phyloP scores from a whole-genome alignment of 2,329 filamentous ascomycete genomes.

The Trichoderma harzianum region DNA sequence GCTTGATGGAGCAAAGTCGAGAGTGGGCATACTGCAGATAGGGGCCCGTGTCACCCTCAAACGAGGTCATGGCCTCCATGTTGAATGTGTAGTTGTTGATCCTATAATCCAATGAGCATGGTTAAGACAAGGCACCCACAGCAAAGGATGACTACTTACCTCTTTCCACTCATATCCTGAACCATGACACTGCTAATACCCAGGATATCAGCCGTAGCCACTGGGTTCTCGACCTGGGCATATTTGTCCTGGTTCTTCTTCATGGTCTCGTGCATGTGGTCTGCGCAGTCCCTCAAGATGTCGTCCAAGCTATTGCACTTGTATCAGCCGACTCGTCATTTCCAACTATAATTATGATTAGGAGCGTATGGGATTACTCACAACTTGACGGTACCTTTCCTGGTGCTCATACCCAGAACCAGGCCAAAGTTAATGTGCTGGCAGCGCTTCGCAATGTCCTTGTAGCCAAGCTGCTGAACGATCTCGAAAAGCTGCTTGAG shows the following conservation, averaged over 20 bases:
- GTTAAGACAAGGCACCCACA: neutral
- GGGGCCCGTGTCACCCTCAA: conserved; percentile 81
- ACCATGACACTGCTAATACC: conserved; percentile 97
- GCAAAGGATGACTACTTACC: conserved; percentile 45
- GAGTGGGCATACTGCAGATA: conserved; percentile 83
- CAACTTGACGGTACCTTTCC: conserved; percentile 72
- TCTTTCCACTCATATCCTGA: conserved; percentile 95
- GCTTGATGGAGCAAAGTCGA: conserved; percentile 63
- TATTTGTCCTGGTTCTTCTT: conserved; percentile 87
- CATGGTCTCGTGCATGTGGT: conserved; percentile 99
- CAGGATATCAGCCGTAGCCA: conserved; percentile 76
- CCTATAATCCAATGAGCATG: conserved; percentile 28
- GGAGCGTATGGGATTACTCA: conserved; percentile 9
- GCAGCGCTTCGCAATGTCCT: conserved; percentile 63
- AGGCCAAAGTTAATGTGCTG: conserved; percentile 74
- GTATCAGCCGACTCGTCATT: neutral
- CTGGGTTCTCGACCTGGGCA: conserved; percentile 79
- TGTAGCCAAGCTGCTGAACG: conserved; percentile 65
- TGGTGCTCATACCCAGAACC: conserved; percentile 67
- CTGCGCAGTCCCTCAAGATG: conserved; percentile 62
- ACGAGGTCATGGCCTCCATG: conserved; percentile 77
- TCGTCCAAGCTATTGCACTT: conserved; percentile 36
- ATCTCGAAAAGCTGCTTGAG: conserved; percentile 75
- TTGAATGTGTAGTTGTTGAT: conserved; percentile 71
- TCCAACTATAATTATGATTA: neutral